These are phyloP conservation scores for Cyberlindnera misumaiensis DNA, from an alignment of 805 yeast genomes.

Conservation along the genomic window DNA sequence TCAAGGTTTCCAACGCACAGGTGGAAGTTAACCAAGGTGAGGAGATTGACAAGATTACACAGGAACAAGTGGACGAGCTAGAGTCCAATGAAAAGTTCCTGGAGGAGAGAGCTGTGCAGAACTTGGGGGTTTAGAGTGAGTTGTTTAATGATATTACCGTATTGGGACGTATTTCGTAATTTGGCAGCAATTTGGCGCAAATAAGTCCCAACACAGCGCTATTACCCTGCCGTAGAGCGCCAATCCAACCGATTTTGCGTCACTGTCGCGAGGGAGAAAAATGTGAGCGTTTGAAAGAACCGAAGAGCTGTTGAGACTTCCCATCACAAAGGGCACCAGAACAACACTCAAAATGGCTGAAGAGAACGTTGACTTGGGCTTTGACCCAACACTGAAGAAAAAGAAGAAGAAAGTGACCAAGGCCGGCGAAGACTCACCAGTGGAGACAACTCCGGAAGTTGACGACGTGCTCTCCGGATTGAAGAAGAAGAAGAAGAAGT, in stretches of 20 bases:
- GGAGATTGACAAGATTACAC: slow-evolving; percentile 42
- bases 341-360: slow-evolving; percentile 6
- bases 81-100: slow-evolving; percentile 28
- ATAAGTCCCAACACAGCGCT: background rate
- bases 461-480: slow-evolving; percentile 72
- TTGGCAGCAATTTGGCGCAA: no score
- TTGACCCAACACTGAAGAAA: slow-evolving; percentile 70
- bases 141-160: background rate
- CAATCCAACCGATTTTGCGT: background rate
- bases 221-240: background rate
- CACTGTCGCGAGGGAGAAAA: background rate
- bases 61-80: slow-evolving; percentile 37
- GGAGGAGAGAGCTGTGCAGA: slow-evolving; percentile 23
- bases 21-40: slow-evolving; percentile 42
- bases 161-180: no score
- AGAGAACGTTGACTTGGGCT: slow-evolving; percentile 35
- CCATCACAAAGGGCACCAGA: background rate
- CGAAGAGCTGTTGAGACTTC: no score
- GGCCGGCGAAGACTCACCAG: slow-evolving; percentile 28
- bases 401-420: slow-evolving; percentile 66
- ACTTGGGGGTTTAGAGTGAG: slow-evolving; percentile 11
- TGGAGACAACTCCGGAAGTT: slow-evolving; percentile 35
- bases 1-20: slow-evolving; percentile 21
- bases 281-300: no score
- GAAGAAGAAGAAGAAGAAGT: slow-evolving; percentile 81